phyloP scores from a whole-genome alignment of 2,329 filamentous ascomycete species.

The Fusarium circinatum region DNA sequence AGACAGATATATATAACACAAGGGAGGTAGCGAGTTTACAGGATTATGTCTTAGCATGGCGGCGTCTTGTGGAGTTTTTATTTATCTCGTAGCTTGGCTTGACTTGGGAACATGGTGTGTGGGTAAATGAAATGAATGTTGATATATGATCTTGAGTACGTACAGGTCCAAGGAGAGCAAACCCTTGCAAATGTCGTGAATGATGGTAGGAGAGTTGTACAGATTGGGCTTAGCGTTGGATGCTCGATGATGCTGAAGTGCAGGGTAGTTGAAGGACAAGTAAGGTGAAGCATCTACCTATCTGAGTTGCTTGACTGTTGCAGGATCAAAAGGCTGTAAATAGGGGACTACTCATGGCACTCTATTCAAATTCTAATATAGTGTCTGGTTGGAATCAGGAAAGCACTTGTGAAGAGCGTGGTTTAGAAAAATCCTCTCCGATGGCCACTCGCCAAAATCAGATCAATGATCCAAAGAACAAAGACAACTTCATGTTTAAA shows the following conservation, averaged over 20 bases:
- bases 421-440: too few species aligned
- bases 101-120: constrained; percentile 27
- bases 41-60: constrained; percentile 41
- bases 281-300: background rate
- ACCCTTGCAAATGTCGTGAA: background rate
- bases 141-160: background rate
- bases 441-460: too few species aligned
- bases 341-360: too few species aligned
- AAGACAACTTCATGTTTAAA: too few species aligned
- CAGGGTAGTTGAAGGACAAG: background rate
- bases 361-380: accelerated
- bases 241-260: background rate
- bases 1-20: constrained; percentile 7
- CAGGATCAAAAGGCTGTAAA: too few species aligned
- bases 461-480: too few species aligned
- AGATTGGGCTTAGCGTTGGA: background rate
- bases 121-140: constrained; percentile 28
- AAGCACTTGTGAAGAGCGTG: too few species aligned
- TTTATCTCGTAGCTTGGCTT: constrained; percentile 23
- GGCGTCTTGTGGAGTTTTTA: constrained; percentile 40
- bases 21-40: constrained; percentile 32
- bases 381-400: too few species aligned
- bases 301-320: too few species aligned
- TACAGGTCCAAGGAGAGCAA: background rate
- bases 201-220: background rate